phyloP scores from a whole-genome alignment of 768 basidiomycete genomes.

The Xanthoconium purpureum region DNA sequence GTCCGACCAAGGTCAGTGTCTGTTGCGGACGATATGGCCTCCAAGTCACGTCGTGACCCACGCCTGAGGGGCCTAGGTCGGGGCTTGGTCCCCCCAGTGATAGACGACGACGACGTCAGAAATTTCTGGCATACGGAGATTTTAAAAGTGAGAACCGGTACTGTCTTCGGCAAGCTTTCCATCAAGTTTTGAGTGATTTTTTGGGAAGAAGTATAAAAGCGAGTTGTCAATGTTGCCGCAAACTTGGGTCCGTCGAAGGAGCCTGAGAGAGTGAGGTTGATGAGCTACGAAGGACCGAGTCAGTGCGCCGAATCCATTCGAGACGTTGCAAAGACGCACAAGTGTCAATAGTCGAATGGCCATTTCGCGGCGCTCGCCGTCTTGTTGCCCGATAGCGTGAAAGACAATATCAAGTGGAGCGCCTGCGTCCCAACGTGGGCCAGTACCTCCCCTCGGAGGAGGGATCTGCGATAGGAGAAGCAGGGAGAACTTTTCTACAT shows the following conservation, averaged over 20 bases:
- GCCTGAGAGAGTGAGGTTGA: constrained; percentile 38
- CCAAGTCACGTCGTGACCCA: constrained; percentile 15
- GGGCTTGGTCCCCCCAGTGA: constrained; percentile 13
- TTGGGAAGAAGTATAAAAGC: constrained; percentile 31
- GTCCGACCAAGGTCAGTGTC: constrained; percentile 13
- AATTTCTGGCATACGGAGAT: constrained; percentile 42
- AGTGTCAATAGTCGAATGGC: constrained; percentile 36
- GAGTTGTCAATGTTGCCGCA: constrained; percentile 34
- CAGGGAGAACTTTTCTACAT: constrained; percentile 44
- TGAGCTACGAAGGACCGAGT: constrained; percentile 30
- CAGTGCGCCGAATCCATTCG: neutral
- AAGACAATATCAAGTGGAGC: constrained; percentile 48
- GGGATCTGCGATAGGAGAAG: constrained; percentile 61
- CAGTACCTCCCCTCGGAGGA: constrained; percentile 43
- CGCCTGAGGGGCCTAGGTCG: constrained; percentile 34
- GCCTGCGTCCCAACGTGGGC: constrained; percentile 54
- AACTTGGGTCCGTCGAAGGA: constrained; percentile 39
- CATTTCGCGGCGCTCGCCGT: constrained; percentile 29
- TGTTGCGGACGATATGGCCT: neutral
- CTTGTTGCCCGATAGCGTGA: constrained; percentile 34
- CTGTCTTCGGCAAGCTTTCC: constrained; percentile 35
- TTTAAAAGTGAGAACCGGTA: constrained; percentile 40
- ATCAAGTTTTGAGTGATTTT: constrained; percentile 36
- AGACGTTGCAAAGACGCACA: constrained; percentile 17
- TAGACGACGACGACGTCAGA: constrained; percentile 26